A percentile compares a stretch with the other conserved stretches of the same genome.
These are phyloP conservation scores for Funneliformis mosseae DNA, from an alignment of 192 early-diverging fungal species.

Conservation along the genomic window DNA sequence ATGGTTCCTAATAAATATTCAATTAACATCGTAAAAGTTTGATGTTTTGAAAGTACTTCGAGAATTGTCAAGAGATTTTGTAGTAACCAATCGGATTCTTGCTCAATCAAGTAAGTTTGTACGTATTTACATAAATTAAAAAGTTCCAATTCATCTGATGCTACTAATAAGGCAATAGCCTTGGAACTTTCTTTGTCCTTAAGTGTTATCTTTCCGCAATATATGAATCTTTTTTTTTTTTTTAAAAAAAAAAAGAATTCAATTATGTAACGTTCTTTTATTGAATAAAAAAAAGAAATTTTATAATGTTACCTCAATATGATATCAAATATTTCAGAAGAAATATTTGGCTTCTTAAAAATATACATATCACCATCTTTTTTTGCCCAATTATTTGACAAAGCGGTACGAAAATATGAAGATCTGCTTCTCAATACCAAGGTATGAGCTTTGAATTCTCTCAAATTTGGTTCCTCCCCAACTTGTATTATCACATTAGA, in stretches of 20 bases:
- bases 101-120: not conserved
- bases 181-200: not conserved
- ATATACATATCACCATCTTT: not conserved
- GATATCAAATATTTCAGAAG: not conserved
- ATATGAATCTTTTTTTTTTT: not conserved
- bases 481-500: not conserved
- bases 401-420: not conserved
- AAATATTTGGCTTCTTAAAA: not conserved
- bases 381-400: not conserved
- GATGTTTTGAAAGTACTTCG: not conserved
- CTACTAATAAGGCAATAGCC: not conserved
- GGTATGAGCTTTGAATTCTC: not conserved
- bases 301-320: not conserved
- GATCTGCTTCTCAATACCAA: not conserved
- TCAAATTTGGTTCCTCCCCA: not conserved
- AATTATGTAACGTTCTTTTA: too few relatives aligned
- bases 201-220: not conserved
- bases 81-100: not conserved
- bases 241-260: too few relatives aligned
- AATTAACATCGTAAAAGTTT: not conserved
- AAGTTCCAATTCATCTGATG: conserved; percentile 6
- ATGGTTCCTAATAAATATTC: not conserved
- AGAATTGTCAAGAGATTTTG: not conserved
- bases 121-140: not conserved
- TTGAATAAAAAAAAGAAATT: not conserved